Base-by-base conservation (phyloP, 2,329 filamentous ascomycete genomes). In the Neobulgaria alba region DNA sequence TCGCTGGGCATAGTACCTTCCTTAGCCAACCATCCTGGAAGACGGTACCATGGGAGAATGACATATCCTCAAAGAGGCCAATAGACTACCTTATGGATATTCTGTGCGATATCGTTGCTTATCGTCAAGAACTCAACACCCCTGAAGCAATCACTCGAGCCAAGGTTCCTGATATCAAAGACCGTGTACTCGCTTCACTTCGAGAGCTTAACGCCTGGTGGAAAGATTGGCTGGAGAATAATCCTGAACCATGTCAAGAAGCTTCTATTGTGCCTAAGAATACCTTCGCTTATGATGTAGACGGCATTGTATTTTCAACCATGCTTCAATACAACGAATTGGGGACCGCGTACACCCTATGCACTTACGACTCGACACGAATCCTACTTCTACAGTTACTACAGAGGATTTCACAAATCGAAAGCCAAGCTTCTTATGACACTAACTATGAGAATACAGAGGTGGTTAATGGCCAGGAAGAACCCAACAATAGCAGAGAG, bases 11-110 rank as follows among this genome's bases (percentile, higher is more conserved):
- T 4, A 38, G 29, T 12, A 41, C 45, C 23, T 41, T 44, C 32
- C 41, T 47, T 5, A 29, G 41, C 29, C 19, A 41, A n/a, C 23
- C 12, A 17, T 34, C 33, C 16, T 47, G 45, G 45, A 44, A 47
- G 30, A 36, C 19, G 3, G 35, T 41, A 7, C 45, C 45, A 12
- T 44, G 45, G 45, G 41, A 41, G 29, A 41, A 47, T 12, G 26
- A 47, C 14, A 33, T 16, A 4, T 16, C 16, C 9, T 41, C 41
- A 10, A 47, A 44, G 35, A 17, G 36, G 20, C 34, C 31, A 3
- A 10, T 41, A 12, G 45, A 47, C 21, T 41, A 31, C 21, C 19
- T 47, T 3, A 30, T 44, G 5, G 41, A 47, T 29, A 41, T 44
- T 16, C 32, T 40, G 4, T 43, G 41, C 31, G 41, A 44, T 29